phyloP scores from a whole-genome alignment of 228 moss, liverwort and hornwort genomes.

The Sphagnum magellanicum region DNA sequence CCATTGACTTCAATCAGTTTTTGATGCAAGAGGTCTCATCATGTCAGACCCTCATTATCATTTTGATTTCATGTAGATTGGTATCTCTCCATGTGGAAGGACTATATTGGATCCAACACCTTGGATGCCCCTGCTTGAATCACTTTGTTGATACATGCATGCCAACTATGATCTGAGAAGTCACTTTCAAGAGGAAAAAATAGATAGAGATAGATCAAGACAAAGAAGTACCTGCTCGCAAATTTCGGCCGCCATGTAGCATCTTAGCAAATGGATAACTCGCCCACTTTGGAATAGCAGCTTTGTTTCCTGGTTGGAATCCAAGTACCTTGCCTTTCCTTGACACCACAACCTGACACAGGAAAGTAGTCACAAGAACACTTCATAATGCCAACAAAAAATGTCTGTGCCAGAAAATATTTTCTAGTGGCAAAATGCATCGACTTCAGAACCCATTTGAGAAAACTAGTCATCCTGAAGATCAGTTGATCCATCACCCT shows the following conservation, averaged over 20 bases:
- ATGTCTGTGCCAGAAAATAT: neutral
- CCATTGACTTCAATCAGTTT: too few species aligned
- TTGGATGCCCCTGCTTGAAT: neutral
- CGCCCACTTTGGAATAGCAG: constrained; percentile 34
- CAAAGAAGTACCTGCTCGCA: constrained; percentile 22
- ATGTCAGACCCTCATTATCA: neutral
- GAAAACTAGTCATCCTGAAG: neutral
- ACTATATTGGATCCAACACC: too few species aligned
- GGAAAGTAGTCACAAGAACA: neutral
- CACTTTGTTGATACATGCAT: neutral
- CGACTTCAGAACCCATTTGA: neutral
- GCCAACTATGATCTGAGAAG: neutral
- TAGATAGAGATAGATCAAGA: neutral
- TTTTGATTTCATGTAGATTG: neutral
- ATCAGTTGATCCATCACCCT: neutral
- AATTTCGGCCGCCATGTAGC: constrained; percentile 23
- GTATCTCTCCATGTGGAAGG: too few species aligned
- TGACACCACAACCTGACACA: constrained; percentile 14
- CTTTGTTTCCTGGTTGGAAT: constrained; percentile 42
- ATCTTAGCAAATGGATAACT: constrained; percentile 36
- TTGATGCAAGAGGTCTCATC: too few species aligned
- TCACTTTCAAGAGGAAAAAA: neutral
- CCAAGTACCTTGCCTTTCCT: constrained; percentile 40
- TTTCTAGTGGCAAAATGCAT: neutral
- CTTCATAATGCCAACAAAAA: neutral